Evolutionary conservation across 441 rosid species (phyloP), one percentile per base, ranked within the genome.

Genomic region (Cnidoscolus chayamansa): DNA sequence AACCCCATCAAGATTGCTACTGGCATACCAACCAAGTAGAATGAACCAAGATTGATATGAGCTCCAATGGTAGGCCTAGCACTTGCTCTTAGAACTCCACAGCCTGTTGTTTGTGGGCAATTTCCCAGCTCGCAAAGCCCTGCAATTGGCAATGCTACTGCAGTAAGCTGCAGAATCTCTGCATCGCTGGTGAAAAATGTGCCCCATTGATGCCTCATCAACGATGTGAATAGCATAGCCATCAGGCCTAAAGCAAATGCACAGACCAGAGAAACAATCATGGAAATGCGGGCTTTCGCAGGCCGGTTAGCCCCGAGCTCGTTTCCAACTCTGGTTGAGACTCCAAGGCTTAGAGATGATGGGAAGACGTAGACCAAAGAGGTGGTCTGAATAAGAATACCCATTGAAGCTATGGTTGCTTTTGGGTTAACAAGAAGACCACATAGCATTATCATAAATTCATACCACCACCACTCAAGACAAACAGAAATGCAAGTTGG

Each of bases 391-490:
- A 95, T 90, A 13, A 95, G 84, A 51, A 95, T 90, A 43, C 99
- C 99, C 98, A 93, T 95, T 11, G 99, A 95, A 66, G 99, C 88
- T 70, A 95, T 82, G 54, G 97, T 88, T 16, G 99, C 92, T 79
- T 82, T 90, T 16, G 99, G 99, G 77, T 91, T 90, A 1, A 62
- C 78, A 35, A 95, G 83, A 47, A 95, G 87, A 19, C 98, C 98
- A 63, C 93, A 93, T 37, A 95, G 67, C 80, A 95, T 75, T 83
- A 95, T 95, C 98, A 93, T 95, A 76, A 95, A 78, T 78, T 95
- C 99, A 13, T 95, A 95, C 99, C 99, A 95, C 98, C 99, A 93
- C 98, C 99, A 95, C 73, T 95, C 99, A 13, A 95, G 87, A 77
- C 99, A 95, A 49, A 95, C 99, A 0, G 99, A 95, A 57, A 83